Base-by-base conservation (phyloP, 2,329 filamentous ascomycete genomes). In the Lecanicillium sp. region DNA sequence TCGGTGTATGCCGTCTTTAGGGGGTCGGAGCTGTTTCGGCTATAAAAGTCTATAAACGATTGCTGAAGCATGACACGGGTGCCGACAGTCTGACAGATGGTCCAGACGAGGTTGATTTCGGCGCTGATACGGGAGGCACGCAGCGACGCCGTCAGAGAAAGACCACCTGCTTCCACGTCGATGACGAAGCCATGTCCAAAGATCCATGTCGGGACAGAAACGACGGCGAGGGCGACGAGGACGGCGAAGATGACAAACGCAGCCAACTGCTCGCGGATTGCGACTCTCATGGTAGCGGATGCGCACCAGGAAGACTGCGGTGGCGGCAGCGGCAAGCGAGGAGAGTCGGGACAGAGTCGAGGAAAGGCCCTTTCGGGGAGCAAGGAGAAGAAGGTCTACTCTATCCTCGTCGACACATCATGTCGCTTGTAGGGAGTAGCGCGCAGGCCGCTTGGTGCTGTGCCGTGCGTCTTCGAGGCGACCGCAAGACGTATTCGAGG, bases 211-310 rank as follows among this genome's bases (percentile, higher is more conserved):
- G 88, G 85, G 45, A 95, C 75, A n/a, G 86, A 79, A 44, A 95
- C 73, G 45, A 94, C 79, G 40, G 82, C 78, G 45, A 95, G 73
- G 38, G 82, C 80, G 42, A 84, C 65, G 41, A 94, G 72, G 37
- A 86, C 80, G 43, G 83, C 78, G 44, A 87, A 54, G 47, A 94
- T 68, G 54, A 95, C 85, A 47, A 95, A 71, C 58, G 80, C 71
- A 48, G 79, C 85, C 51, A 95, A 73, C 73, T 95, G 89, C 65
- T 89, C 82, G 48, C 87, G 77, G 54, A 95, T 95, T 42, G 84
- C 83, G 58, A 95, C 78, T 60, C 87, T 80, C 85, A 95, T 90
- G 46, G 43, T 56, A 44, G 38, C n/a, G 29, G 28, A n/a, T 17
- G 22, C 5, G 31, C 14, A 19, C 13, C 8, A 28, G 8, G 25